Conservation (phyloP, 768 basidiomycete species). For the Mycena floridula region DNA sequence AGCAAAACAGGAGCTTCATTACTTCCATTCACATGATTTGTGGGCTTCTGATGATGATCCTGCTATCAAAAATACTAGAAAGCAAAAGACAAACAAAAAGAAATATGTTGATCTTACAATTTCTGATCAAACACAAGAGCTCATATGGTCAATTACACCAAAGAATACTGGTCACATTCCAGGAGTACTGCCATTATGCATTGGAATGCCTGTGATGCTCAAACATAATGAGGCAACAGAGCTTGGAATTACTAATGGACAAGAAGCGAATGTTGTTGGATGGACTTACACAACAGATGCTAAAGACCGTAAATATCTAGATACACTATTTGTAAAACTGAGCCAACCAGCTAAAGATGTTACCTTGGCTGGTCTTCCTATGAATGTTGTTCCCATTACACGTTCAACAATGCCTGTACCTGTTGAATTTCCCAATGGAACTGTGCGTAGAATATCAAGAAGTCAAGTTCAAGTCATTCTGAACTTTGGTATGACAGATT, state of each 20-base stretch:
- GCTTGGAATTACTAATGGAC: conserved; percentile 8
- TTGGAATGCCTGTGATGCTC: conserved; percentile 12
- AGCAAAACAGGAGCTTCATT: conserved; percentile 7
- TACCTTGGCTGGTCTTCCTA: neutral
- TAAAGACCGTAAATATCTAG: neutral
- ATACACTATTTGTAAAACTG: neutral
- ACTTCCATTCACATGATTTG: conserved; percentile 20
- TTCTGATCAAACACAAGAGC: too few relatives aligned
- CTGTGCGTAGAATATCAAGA: neutral
- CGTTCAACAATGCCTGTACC: neutral
- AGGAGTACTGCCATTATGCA: conserved; percentile 9
- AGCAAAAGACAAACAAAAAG: too few relatives aligned
- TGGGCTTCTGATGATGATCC: neutral
- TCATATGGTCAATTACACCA: conserved; percentile 9
- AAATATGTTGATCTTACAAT: neutral
- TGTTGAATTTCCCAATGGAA: neutral
- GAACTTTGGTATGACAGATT: neutral
- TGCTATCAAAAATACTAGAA: neutral
- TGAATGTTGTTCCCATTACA: neutral
- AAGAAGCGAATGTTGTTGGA: conserved; percentile 6
- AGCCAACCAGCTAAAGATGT: neutral
- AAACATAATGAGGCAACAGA: conserved; percentile 8
- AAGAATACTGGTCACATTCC: conserved; percentile 8
- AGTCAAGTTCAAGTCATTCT: neutral
- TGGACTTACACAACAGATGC: conserved; percentile 1